Evolutionary conservation across 208 protist species (phyloP), one percentile per base, ranked within the genome.

Genomic region (Balamuthia mandrillaris): DNA sequence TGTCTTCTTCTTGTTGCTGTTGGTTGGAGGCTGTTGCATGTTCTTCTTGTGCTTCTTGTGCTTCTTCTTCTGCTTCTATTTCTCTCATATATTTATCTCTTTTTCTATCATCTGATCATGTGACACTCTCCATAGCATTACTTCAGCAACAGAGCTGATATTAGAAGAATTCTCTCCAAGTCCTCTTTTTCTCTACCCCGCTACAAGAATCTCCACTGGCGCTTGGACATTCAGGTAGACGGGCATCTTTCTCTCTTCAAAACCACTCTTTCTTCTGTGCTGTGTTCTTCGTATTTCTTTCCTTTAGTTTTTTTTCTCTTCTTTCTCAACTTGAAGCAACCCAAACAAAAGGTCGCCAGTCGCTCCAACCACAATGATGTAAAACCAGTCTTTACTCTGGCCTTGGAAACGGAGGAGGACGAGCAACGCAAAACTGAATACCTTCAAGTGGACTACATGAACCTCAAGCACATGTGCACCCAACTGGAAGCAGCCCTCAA

Each of bases 401-500:
- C 45, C 39, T 54, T 82, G 18, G 75, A 82, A 37, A 82, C 75
- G 14, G 33, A 54, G 51, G 51, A 42, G 33, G 49, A 10, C 4
- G 75, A 54, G 60, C 35, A 82, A 39, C 75, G 39, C 21, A 24
- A 82, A 2, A 54, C 65, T n/a, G 75, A 82, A 35, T 52, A 37
- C 18, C 37, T 82, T 31, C 75, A 66, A 31, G 75, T 54, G n/a
- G 75, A 82, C 9, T 82, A 82, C 56, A 66, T 35, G 52, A 82
- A 82, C 33, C 37, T 82, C 35, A 82, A 66, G 75, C 75, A 82
- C 75, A 27, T 82, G n/a, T 82, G 75, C 75, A 82, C 56, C 4
- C 52, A 82, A 29, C 33, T 82, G 37, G 75, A 82, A 54, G 35
- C 52, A n/a, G 75, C 75, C 29, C 75, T 82, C 29, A 61, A 42